These are phyloP conservation scores for Prunus dulcis DNA, from an alignment of 306 rosid species.

Conservation along the genomic window DNA sequence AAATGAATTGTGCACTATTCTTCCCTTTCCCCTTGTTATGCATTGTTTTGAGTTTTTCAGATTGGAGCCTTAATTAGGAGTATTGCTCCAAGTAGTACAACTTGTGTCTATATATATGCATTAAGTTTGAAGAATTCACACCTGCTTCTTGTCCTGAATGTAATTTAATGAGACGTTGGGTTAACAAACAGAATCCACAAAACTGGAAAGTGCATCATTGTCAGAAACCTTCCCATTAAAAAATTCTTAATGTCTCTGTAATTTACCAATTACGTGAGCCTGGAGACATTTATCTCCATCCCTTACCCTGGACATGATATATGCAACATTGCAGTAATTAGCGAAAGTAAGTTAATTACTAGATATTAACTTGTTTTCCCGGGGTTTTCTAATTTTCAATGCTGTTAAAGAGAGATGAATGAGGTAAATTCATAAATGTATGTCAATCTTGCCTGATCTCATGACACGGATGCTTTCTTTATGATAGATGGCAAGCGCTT, in stretches of 20 bases:
- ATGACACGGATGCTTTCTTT: slow-evolving; percentile 97
- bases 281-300: slow-evolving; percentile 30
- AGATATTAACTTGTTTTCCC: slow-evolving; percentile 34
- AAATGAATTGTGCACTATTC: not conserved
- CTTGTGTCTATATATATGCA: not conserved
- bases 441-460: slow-evolving; percentile 76
- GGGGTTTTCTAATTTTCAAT: slow-evolving; percentile 44
- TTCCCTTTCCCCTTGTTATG: not conserved
- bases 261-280: slow-evolving; percentile 26
- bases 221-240: slow-evolving; percentile 8
- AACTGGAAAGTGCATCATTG: not conserved
- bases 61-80: not conserved
- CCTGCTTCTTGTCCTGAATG: not conserved
- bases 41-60: not conserved
- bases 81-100: not conserved
- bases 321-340: slow-evolving; percentile 22
- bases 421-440: slow-evolving; percentile 78
- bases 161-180: not conserved
- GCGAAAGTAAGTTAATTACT: slow-evolving; percentile 28
- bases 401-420: slow-evolving; percentile 66
- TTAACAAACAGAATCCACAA: not conserved
- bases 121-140: not conserved
- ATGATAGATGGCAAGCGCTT: slow-evolving; percentile 99
- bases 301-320: slow-evolving; percentile 20
- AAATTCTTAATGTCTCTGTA: slow-evolving; percentile 2